Conservation (phyloP, 2,329 filamentous ascomycete genomes). For the Botrytis squamosa region DNA sequence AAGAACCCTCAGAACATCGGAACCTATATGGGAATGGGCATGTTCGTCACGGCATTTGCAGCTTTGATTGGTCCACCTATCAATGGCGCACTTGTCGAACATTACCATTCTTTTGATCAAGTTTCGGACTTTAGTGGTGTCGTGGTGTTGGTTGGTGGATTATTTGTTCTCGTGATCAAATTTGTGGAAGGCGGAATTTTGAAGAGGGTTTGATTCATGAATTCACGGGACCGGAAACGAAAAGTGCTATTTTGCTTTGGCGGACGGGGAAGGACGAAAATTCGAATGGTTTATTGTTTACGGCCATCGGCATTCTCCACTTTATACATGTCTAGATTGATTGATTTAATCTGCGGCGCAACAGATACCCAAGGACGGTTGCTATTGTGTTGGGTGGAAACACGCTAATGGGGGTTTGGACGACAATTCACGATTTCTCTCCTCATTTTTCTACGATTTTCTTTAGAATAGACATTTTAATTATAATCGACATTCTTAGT, state of each 20-base stretch:
- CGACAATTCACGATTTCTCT: neutral
- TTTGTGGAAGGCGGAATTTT: slow-evolving; percentile 14
- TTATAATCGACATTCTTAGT: neutral
- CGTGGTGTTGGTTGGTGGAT: slow-evolving; percentile 29
- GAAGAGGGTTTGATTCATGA: neutral
- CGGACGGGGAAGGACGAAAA: no score
- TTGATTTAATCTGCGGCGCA: neutral
- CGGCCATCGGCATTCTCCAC: neutral
- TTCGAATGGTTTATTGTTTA: neutral
- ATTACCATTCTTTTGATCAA: slow-evolving; percentile 46
- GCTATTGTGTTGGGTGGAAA: neutral
- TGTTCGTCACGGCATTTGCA: slow-evolving; percentile 61
- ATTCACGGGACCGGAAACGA: neutral
- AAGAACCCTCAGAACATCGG: slow-evolving; percentile 68
- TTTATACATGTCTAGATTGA: neutral
- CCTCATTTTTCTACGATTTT: neutral
- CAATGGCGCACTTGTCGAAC: slow-evolving; percentile 58
- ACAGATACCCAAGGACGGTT: neutral
- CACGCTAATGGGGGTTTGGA: neutral
- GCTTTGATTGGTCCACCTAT: slow-evolving; percentile 67
- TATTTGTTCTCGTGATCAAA: slow-evolving; percentile 21
- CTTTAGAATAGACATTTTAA: neutral
- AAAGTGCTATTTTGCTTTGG: neutral
- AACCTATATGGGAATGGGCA: slow-evolving; percentile 64
- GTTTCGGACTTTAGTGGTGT: slow-evolving; percentile 33